Percentiles rank a stretch among this genome's conserved stretches.
Evolutionary conservation across 176 grass and related monocot genomes (phyloP).

Genomic region (Coix lacrymajobi): DNA sequence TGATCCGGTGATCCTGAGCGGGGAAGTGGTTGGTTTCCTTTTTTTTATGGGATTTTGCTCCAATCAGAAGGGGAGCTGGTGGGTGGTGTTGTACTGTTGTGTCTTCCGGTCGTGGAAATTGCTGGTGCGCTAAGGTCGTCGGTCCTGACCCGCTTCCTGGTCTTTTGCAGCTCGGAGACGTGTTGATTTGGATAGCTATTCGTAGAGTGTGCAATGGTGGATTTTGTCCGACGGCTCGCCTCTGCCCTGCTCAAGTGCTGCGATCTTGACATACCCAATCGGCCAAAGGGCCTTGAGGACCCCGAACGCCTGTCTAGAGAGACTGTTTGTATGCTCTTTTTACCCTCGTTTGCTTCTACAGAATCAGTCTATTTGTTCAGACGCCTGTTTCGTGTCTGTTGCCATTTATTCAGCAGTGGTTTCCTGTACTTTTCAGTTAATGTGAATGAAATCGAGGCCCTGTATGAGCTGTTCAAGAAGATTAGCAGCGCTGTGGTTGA

Average conservation of each 20-base stretch:
- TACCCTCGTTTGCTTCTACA: not conserved
- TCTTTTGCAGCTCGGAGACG: constrained; percentile 35
- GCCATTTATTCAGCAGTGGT: not conserved
- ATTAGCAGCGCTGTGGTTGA: constrained; percentile 79
- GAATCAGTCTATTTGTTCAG: not conserved
- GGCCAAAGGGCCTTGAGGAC: constrained; percentile 56
- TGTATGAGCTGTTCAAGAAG: constrained; percentile 96
- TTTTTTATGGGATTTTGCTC: not conserved
- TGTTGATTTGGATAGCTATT: constrained; percentile 21
- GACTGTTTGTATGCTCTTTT: constrained; percentile 61
- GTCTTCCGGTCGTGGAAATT: not conserved
- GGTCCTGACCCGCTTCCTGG: not conserved
- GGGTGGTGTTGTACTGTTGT: not conserved
- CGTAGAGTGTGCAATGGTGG: constrained; percentile 48
- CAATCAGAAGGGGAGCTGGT: not conserved
- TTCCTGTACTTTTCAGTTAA: constrained; percentile 44
- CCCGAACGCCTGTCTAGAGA: constrained; percentile 68
- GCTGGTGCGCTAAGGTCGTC: not conserved
- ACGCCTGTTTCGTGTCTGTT: not conserved
- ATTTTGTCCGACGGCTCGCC: constrained; percentile 48
- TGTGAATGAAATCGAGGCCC: constrained; percentile 81
- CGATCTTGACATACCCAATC: constrained; percentile 58
- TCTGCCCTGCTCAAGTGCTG: constrained; percentile 55
- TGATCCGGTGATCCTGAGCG: not conserved
- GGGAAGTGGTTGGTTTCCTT: not conserved